phyloP scores from a whole-genome alignment of 2,329 filamentous ascomycete genomes.

The Botrytis elliptica region DNA sequence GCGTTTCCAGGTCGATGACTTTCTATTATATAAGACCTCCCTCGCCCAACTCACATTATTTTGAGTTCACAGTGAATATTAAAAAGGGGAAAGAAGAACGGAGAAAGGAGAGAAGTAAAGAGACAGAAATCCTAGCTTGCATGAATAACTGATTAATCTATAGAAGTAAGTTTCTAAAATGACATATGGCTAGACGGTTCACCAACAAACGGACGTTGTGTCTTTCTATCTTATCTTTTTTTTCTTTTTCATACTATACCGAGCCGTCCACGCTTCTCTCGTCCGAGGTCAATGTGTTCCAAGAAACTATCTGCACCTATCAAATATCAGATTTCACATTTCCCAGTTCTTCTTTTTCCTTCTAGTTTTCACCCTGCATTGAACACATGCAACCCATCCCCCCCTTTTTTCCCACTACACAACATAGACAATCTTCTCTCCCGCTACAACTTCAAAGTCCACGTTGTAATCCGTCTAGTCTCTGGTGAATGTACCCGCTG shows the following conservation, averaged over 20 bases:
- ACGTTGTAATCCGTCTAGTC: not conserved
- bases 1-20: slow-evolving; percentile 2
- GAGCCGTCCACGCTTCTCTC: not conserved
- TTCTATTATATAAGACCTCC: not conserved
- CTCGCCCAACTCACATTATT: not conserved
- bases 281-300: not conserved
- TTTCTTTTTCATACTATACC: not conserved
- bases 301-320: not conserved
- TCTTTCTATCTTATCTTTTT: not conserved
- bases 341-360: not conserved
- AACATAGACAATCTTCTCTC: not conserved
- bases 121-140: not conserved
- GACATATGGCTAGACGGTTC: not conserved
- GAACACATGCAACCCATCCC: not conserved
- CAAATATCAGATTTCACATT: not conserved
- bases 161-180: not conserved
- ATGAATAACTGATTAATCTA: not conserved
- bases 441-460: not conserved
- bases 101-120: not conserved
- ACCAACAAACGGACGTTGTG: not conserved
- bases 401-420: not conserved
- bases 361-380: slow-evolving; percentile 1
- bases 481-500: not conserved
- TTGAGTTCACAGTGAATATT: not conserved
- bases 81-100: not conserved